Evolutionary conservation across 2,329 filamentous ascomycete species (phyloP).

Genomic region (Chlorencoelia australis): DNA sequence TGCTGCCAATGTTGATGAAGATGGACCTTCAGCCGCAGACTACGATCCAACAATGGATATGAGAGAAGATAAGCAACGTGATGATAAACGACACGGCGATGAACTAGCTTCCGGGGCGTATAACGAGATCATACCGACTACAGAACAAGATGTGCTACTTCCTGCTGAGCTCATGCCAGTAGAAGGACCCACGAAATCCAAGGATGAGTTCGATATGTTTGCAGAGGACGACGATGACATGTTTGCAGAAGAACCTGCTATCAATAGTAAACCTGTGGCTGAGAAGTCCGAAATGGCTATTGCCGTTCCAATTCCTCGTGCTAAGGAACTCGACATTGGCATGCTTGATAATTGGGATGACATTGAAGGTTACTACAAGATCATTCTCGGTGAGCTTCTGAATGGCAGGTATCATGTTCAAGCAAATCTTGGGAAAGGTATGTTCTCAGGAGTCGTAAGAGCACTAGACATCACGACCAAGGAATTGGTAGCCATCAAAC

Average conservation of each 20-base stretch:
- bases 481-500: slow-evolving; percentile 86
- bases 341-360: slow-evolving; percentile 92
- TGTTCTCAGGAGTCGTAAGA: slow-evolving; percentile 93
- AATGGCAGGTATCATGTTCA: slow-evolving; percentile 85
- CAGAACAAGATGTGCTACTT: slow-evolving; percentile 40
- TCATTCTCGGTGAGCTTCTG: slow-evolving; percentile 82
- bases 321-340: slow-evolving; percentile 54
- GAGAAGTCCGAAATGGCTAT: slow-evolving; percentile 36
- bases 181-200: slow-evolving; percentile 33
- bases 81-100: slow-evolving; percentile 53
- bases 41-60: slow-evolving; percentile 86
- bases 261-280: slow-evolving; percentile 27
- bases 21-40: slow-evolving; percentile 83
- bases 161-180: slow-evolving; percentile 26
- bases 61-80: slow-evolving; percentile 68
- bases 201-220: slow-evolving; percentile 79
- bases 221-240: slow-evolving; percentile 65
- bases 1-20: slow-evolving; percentile 36
- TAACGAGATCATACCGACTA: slow-evolving; percentile 44
- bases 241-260: slow-evolving; percentile 43
- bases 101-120: slow-evolving; percentile 45
- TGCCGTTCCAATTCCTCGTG: slow-evolving; percentile 34
- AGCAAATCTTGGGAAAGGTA: slow-evolving; percentile 79
- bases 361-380: slow-evolving; percentile 91
- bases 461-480: slow-evolving; percentile 69